Percentiles rank a stretch among this genome's conserved stretches.
These are phyloP conservation scores for Neurospora africana DNA, from an alignment of 495 filamentous ascomycete species.

Conservation along the genomic window DNA sequence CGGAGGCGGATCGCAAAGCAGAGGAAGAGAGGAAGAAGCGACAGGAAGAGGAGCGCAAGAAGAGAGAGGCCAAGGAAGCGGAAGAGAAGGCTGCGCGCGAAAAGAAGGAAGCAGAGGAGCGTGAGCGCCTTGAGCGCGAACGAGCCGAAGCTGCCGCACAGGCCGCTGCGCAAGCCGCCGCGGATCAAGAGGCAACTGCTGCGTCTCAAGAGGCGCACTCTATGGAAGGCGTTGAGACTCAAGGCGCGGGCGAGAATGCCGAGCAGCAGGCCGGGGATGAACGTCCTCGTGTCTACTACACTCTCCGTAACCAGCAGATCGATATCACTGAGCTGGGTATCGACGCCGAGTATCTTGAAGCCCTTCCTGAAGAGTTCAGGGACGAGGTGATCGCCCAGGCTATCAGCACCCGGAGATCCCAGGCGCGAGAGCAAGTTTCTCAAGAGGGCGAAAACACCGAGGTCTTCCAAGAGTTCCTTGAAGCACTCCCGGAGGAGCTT, in stretches of 20 bases:
- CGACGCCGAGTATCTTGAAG: constrained; percentile 86
- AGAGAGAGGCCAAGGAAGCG: constrained; percentile 46
- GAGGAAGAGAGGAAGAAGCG: constrained; percentile 54
- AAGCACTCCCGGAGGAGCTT: constrained; percentile 83
- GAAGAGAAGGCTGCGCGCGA: constrained; percentile 47
- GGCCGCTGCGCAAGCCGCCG: constrained; percentile 16
- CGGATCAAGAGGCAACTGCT: constrained; percentile 3
- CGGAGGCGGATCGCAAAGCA: constrained; percentile 49
- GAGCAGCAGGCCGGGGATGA: constrained; percentile 18
- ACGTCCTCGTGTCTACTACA: constrained; percentile 57
- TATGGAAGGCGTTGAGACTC: constrained; percentile 81
- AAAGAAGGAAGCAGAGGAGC: constrained; percentile 48
- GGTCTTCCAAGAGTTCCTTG: constrained; percentile 88
- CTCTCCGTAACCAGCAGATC: constrained; percentile 69
- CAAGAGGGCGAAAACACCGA: constrained; percentile 71
- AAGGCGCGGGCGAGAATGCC: constrained; percentile 25
- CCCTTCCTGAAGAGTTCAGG: constrained; percentile 84
- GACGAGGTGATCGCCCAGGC: constrained; percentile 92
- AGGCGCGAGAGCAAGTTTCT: constrained; percentile 58
- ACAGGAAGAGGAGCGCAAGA: constrained; percentile 43
- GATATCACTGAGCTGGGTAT: constrained; percentile 94
- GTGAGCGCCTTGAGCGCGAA: constrained; percentile 41
- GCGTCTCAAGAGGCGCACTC: constrained; percentile 38
- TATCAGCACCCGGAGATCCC: constrained; percentile 67
- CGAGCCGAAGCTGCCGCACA: constrained; percentile 35